These are phyloP conservation scores for Saccharomyces hybrid DNA, from an alignment of 1,139 yeast species.

Conservation along the genomic window DNA sequence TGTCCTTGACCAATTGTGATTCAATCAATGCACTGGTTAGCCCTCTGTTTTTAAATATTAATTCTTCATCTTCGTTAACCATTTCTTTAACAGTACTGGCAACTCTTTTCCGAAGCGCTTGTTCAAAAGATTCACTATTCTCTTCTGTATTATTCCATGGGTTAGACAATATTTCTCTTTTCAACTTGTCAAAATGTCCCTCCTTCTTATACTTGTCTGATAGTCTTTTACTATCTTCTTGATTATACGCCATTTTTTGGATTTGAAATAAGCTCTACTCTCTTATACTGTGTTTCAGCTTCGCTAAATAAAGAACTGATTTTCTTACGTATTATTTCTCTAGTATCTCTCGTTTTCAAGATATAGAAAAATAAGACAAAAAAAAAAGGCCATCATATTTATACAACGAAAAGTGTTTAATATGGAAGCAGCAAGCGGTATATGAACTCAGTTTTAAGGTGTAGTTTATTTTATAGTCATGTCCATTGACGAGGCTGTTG, in stretches of 20 bases:
- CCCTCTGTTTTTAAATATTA: slow-evolving; percentile 30
- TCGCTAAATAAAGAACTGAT: not conserved
- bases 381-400: not conserved
- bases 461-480: not conserved
- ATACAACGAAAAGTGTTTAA: not conserved
- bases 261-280: not conserved
- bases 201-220: slow-evolving; percentile 28
- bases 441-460: not conserved
- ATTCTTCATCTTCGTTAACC: slow-evolving; percentile 25
- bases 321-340: not conserved
- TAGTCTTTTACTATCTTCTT: slow-evolving; percentile 24
- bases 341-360: not conserved
- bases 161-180: slow-evolving; percentile 20
- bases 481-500: not conserved
- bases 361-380: not conserved
- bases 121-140: slow-evolving; percentile 14
- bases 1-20: slow-evolving; percentile 25
- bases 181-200: slow-evolving; percentile 28
- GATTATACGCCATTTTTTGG: not conserved
- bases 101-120: slow-evolving; percentile 17
- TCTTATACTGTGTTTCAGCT: not conserved
- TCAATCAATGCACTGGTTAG: slow-evolving; percentile 31
- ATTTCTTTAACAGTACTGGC: slow-evolving; percentile 19
- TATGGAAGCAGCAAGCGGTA: not conserved
- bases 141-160: slow-evolving; percentile 1